Evolutionary conservation across 306 rosid genomes (phyloP).

Genomic region (Canavalia ensiformis): DNA sequence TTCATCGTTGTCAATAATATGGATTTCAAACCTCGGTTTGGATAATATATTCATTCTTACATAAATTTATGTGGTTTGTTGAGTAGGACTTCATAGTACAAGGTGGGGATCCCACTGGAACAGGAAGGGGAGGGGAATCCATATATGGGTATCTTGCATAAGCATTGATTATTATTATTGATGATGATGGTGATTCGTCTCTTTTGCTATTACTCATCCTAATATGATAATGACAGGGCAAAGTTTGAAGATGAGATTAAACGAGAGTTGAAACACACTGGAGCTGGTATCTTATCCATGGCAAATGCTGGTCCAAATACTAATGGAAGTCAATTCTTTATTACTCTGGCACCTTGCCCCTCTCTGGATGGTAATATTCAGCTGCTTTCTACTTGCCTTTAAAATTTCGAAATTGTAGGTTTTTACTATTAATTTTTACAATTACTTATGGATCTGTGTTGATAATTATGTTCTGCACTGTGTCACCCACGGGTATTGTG

Average conservation of each 20-base stretch:
- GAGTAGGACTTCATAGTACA: constrained; percentile 95
- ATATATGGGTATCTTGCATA: constrained; percentile 80
- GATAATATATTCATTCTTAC: constrained; percentile 29
- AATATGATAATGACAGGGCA: constrained; percentile 54
- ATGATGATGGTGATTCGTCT: background rate
- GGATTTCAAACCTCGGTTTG: background rate
- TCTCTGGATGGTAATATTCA: constrained; percentile 83
- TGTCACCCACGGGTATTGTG: constrained; percentile 2
- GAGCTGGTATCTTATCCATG: constrained; percentile 98
- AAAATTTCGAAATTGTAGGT: background rate
- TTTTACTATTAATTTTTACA: background rate
- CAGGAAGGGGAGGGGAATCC: constrained; percentile 99
- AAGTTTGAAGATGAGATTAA: constrained; percentile 96
- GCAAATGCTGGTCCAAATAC: constrained; percentile 97
- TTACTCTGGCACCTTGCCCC: constrained; percentile 95
- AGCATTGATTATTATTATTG: background rate
- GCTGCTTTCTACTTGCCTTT: constrained; percentile 5
- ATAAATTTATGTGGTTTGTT: constrained; percentile 41
- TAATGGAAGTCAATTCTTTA: constrained; percentile 96
- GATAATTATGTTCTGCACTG: background rate
- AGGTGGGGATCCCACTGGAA: constrained; percentile 99
- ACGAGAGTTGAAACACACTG: constrained; percentile 95
- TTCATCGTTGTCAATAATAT: background rate
- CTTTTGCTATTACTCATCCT: background rate
- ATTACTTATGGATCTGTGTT: background rate